Evolutionary conservation across 2,329 filamentous ascomycete species (phyloP), one percentile per base, ranked within the genome.

Genomic region (Arthrobotrys sphaeroides): DNA sequence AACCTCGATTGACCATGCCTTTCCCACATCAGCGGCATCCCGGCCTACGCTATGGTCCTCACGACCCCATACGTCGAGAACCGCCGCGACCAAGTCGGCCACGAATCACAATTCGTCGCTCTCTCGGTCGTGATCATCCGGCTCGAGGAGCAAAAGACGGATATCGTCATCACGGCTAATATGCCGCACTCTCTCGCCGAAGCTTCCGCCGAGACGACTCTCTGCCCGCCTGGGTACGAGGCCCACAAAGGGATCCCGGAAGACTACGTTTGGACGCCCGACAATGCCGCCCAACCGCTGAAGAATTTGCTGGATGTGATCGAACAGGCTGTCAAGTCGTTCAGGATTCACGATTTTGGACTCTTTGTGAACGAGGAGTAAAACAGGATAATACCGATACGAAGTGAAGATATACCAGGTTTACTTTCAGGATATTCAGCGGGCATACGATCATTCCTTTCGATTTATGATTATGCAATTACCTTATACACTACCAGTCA

Each of bases 101-200:
- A 75, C 24, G 40, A 43, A 20, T 75, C 72, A 6, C 72, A 75
- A 59, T 75, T 75, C 33, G 64, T 75, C 33, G 72, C 77, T 13
- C 70, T 80, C 16, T 65, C 78, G 2, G 77, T 79, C 49, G 67
- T 77, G 5, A 76, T 80, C 16, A 55, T 80, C 18, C 68, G 78
- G 9, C 59, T 80, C 10, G 49, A 73, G 28, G 42, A 78, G 31
- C 72, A 79, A 66, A 75, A 70, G 47, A 79, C 78, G 7, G 78
- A 80, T 73, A 77, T 80, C n/a, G 73, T 79, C 16, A 69, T 80
- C n/a, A 80, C 78, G 13, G 69, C 78, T 36, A 80, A 80, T 55
- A 68, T 80, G 42, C 78, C 78, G 13, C 78, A 78, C 45, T 57
- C 72, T 5, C 61, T 64, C n/a, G 60, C 66, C 1, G 73, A 77